Conservation (phyloP, 306 rosid genomes). For the Ammopiptanthus mongolicus region DNA sequence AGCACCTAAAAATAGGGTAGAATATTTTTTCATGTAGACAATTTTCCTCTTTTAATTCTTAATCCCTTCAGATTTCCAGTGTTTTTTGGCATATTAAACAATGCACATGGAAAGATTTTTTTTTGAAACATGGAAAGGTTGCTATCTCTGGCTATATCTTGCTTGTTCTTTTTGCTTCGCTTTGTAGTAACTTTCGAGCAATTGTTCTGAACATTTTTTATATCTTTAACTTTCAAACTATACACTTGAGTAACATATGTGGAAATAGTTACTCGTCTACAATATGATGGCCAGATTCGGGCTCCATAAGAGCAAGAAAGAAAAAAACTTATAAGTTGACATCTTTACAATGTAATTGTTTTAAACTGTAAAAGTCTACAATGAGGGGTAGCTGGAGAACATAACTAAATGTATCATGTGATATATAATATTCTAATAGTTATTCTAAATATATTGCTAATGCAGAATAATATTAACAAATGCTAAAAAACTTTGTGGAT, state of each 20-base stretch:
- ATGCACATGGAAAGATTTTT: too few species aligned
- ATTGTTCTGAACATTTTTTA: neutral
- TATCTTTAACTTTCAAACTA: neutral
- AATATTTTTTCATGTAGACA: too few species aligned
- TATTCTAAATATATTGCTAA: neutral
- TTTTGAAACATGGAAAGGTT: too few species aligned
- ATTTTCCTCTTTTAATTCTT: too few species aligned
- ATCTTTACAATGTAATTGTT: neutral
- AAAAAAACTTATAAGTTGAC: neutral
- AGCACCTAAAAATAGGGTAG: too few species aligned
- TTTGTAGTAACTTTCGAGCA: neutral
- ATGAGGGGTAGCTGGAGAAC: neutral
- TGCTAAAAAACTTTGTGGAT: slow-evolving; percentile 73
- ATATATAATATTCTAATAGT: neutral
- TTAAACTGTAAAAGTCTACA: neutral
- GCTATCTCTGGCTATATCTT: slow-evolving; percentile 60
- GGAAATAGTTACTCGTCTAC: neutral
- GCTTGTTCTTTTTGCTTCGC: neutral
- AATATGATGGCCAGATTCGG: neutral
- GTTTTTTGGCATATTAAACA: too few species aligned
- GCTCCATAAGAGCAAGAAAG: neutral
- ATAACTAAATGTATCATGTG: neutral
- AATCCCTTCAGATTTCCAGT: too few species aligned
- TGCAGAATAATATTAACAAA: slow-evolving; percentile 69
- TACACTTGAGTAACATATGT: neutral